phyloP scores from a whole-genome alignment of 257 asterid species.

The Nicotiana tomentosiformis region DNA sequence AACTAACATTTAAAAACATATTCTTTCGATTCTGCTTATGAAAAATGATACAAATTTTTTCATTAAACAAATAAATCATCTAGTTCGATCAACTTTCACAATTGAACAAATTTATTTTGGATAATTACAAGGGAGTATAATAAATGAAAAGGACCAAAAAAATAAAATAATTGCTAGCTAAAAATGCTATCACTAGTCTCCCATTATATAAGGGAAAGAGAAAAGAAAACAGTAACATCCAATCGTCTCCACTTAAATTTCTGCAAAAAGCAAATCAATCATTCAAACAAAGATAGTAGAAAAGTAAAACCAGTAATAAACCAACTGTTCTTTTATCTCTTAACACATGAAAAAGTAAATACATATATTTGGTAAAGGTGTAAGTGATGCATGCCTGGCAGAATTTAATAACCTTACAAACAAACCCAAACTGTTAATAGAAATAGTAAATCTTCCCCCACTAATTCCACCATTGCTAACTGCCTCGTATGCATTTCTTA shows the following conservation, averaged over 20 bases:
- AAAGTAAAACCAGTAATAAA: not conserved
- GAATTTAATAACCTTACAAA: slow-evolving; percentile 5
- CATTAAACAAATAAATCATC: not conserved
- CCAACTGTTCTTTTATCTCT: not conserved
- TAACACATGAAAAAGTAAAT: not conserved
- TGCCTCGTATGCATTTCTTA: slow-evolving; percentile 52
- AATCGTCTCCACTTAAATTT: not conserved
- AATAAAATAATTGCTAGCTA: not conserved
- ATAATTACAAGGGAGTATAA: not conserved
- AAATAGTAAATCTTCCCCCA: not conserved
- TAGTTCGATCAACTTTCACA: not conserved
- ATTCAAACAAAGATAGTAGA: not conserved
- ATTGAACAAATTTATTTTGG: not conserved
- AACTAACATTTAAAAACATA: not conserved
- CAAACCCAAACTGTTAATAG: not conserved
- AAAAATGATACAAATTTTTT: not conserved
- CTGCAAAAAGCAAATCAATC: not conserved
- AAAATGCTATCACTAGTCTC: not conserved
- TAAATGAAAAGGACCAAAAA: not conserved
- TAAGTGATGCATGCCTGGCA: slow-evolving; percentile 18
- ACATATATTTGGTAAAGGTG: not conserved
- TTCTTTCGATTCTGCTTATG: not conserved
- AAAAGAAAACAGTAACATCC: slow-evolving; percentile 1
- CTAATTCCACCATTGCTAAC: slow-evolving; percentile 3
- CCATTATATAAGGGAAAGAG: slow-evolving; percentile 3